Conservation (phyloP, 306 rosid genomes). For the Luffa aegyptiaca region DNA sequence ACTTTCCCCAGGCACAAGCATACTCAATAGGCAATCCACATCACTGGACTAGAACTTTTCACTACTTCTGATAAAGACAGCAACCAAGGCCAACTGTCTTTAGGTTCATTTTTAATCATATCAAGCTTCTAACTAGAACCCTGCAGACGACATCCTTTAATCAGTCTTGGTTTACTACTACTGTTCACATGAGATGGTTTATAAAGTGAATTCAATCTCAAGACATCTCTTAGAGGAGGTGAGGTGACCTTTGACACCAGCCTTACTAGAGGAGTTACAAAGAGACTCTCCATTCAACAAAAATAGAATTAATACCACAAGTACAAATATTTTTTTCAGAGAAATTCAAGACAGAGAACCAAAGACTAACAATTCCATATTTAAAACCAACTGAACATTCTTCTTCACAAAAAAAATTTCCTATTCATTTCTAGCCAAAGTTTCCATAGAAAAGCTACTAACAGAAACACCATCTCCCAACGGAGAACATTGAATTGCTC, state of each 20-base stretch:
- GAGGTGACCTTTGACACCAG: background rate
- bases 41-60: background rate
- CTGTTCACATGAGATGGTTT: background rate
- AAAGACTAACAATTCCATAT: background rate
- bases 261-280: background rate
- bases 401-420: background rate
- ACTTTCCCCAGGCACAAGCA: background rate
- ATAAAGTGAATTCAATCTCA: background rate
- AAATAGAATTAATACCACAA: background rate
- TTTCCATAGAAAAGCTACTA: background rate
- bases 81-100: background rate
- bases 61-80: background rate
- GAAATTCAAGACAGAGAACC: background rate
- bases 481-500: background rate
- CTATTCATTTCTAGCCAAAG: background rate
- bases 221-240: background rate
- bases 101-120: background rate
- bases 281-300: background rate
- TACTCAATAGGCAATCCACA: background rate
- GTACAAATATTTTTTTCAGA: background rate
- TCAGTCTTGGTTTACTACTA: background rate
- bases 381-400: background rate
- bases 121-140: background rate
- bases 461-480: background rate
- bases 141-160: background rate